Conservation (phyloP, 2,329 filamentous ascomycete genomes). For the Diaporthe vaccinii region DNA sequence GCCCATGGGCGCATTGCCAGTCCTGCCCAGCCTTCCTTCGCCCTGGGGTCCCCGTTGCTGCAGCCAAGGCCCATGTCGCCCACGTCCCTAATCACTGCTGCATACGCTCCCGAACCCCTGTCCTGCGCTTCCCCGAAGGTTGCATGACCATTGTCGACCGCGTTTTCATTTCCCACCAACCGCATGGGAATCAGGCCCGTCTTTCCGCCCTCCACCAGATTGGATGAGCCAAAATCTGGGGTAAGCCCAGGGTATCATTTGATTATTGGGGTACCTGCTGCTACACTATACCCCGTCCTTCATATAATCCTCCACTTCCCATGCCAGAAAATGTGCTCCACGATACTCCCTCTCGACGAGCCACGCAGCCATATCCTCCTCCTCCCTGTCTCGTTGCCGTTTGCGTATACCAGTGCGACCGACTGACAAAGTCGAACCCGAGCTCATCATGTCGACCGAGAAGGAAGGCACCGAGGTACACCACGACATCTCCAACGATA, state of each 20-base stretch:
- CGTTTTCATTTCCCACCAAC: constrained; percentile 35
- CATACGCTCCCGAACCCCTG: constrained; percentile 8
- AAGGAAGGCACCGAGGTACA: constrained; percentile 38
- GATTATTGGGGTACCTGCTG: constrained; percentile 16
- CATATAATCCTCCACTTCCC: constrained; percentile 37
- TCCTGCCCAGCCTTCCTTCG: constrained; percentile 26
- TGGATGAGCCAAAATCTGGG: constrained; percentile 35
- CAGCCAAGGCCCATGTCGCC: constrained; percentile 21
- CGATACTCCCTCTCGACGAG: constrained; percentile 14
- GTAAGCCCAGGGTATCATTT: constrained; percentile 34
- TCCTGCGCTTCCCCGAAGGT: constrained; percentile 17
- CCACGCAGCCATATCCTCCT: neutral
- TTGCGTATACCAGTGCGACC: constrained; percentile 11
- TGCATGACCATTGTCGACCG: constrained; percentile 26
- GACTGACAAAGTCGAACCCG: neutral
- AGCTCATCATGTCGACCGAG: constrained; percentile 39
- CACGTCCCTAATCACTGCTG: constrained; percentile 5
- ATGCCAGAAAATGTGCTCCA: constrained; percentile 2
- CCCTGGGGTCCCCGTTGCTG: constrained; percentile 19
- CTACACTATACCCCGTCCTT: neutral
- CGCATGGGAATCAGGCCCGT: constrained; percentile 40
- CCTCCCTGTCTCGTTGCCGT: constrained; percentile 5
- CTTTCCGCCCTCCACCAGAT: constrained; percentile 25
- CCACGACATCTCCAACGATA: constrained; percentile 35
- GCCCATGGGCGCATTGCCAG: constrained; percentile 10